Percentiles rank a stretch among this genome's conserved stretches.
These are phyloP conservation scores for Blastobotrys ciferrii DNA, from an alignment of 1,139 yeast genomes.

Conservation along the genomic window DNA sequence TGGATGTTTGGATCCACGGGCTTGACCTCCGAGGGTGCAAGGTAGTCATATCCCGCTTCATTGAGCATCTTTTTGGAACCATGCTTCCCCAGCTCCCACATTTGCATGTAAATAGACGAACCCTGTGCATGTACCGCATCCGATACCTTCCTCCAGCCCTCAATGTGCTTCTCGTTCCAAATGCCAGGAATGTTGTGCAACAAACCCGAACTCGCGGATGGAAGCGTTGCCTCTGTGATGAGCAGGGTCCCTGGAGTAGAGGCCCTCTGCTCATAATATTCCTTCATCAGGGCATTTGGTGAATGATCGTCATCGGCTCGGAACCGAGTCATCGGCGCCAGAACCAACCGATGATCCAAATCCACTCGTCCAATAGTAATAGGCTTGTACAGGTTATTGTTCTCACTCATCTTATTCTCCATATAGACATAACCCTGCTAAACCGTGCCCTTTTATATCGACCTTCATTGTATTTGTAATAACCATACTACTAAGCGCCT, in stretches of 20 bases:
- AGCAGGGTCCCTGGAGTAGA: constrained; percentile 49
- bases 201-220: constrained; percentile 38
- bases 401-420: constrained; percentile 29
- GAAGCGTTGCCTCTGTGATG: constrained; percentile 46
- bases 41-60: constrained; percentile 2
- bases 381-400: constrained; percentile 33
- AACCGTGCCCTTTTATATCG: too few species aligned
- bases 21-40: constrained; percentile 2
- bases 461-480: too few species aligned
- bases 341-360: constrained; percentile 44
- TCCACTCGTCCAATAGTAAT: constrained; percentile 31
- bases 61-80: constrained; percentile 26
- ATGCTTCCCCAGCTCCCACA: constrained; percentile 45
- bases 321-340: constrained; percentile 55
- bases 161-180: constrained; percentile 43
- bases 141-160: constrained; percentile 39
- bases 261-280: constrained; percentile 56
- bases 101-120: constrained; percentile 39
- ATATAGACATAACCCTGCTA: too few species aligned
- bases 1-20: background rate
- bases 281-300: constrained; percentile 47
- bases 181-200: constrained; percentile 43
- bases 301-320: constrained; percentile 38
- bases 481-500: too few species aligned
- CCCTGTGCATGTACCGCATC: constrained; percentile 40